These are phyloP conservation scores for Claviceps digitariae DNA, from an alignment of 2,329 filamentous ascomycete species.

Conservation along the genomic window DNA sequence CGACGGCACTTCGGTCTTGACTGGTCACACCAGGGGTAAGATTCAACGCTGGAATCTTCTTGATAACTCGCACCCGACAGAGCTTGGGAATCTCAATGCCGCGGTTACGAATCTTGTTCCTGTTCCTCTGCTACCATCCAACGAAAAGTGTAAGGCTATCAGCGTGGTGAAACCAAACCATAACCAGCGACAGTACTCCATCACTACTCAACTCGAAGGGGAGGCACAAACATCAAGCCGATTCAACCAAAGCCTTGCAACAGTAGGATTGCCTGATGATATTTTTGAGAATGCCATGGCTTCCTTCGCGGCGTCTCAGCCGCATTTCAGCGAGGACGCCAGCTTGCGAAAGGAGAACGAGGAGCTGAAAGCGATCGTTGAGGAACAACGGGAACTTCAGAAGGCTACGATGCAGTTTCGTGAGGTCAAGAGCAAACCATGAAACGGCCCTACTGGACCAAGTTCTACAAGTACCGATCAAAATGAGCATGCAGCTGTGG, in stretches of 20 bases:
- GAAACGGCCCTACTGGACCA: not conserved
- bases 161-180: conserved; percentile 71
- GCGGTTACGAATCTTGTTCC: conserved; percentile 74
- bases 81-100: conserved; percentile 60
- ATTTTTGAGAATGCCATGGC: conserved; percentile 23
- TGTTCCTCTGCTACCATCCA: conserved; percentile 41
- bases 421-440: not conserved
- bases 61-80: conserved; percentile 52
- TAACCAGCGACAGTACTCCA: conserved; percentile 48
- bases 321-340: conserved; percentile 6
- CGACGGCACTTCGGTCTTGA: conserved; percentile 67
- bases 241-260: conserved; percentile 31
- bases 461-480: not conserved
- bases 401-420: conserved; percentile 8
- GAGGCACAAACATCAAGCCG: conserved; percentile 25
- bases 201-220: conserved; percentile 49
- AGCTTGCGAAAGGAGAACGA: conserved; percentile 25
- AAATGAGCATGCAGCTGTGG: not conserved
- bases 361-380: conserved; percentile 30
- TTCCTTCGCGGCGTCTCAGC: not conserved
- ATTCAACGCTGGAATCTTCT: conserved; percentile 70
- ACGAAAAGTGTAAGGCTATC: conserved; percentile 33
- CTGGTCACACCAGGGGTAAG: conserved; percentile 69
- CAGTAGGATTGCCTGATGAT: conserved; percentile 35
- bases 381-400: conserved; percentile 24